Evolutionary conservation across 2,329 filamentous ascomycete species (phyloP).

Genomic region (Pleochaeta shiraiana): DNA sequence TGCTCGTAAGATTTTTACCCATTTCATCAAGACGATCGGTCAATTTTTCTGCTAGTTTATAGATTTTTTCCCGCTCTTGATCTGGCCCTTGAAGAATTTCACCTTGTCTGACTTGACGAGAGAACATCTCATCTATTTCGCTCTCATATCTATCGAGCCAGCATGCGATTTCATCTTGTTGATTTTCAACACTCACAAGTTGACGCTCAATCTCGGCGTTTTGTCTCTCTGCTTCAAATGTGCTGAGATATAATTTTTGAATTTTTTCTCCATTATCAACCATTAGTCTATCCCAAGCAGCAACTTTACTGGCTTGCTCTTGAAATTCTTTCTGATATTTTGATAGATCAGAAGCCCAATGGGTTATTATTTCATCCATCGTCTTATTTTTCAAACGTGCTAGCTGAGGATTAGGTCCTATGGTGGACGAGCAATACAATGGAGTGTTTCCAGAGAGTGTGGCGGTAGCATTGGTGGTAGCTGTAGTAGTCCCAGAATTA

Average conservation of each 20-base stretch:
- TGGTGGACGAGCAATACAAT: constrained; percentile 48
- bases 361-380: constrained; percentile 96
- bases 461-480: not conserved
- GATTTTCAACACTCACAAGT: constrained; percentile 68
- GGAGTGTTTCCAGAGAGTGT: constrained; percentile 16
- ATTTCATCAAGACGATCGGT: constrained; percentile 83
- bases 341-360: constrained; percentile 85
- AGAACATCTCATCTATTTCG: constrained; percentile 77
- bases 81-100: constrained; percentile 73
- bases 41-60: constrained; percentile 86
- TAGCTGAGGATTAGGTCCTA: constrained; percentile 61
- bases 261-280: constrained; percentile 94
- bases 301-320: constrained; percentile 67
- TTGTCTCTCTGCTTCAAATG: constrained; percentile 82
- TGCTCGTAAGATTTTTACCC: constrained; percentile 76
- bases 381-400: constrained; percentile 94
- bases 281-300: constrained; percentile 70
- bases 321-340: constrained; percentile 98
- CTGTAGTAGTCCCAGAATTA: not conserved
- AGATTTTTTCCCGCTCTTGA: constrained; percentile 86
- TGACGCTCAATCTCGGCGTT: constrained; percentile 90
- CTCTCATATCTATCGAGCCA: constrained; percentile 84
- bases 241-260: constrained; percentile 75
- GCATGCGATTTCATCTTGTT: constrained; percentile 72
- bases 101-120: constrained; percentile 50